phyloP scores from a whole-genome alignment of 164 flowering plant genomes.

The Dillenia turbinata region DNA sequence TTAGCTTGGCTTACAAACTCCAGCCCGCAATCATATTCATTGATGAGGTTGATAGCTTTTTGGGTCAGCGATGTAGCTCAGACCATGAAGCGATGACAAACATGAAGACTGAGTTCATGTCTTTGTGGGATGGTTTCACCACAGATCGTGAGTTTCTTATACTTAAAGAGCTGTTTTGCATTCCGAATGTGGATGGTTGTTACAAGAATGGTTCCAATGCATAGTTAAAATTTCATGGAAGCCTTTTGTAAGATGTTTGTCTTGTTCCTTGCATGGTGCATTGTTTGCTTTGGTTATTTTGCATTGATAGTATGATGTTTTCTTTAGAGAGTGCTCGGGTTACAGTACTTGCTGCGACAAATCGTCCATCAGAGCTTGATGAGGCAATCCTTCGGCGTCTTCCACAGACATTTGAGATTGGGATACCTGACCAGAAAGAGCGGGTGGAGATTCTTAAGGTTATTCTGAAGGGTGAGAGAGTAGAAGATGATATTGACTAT shows the following conservation, averaged over 20 bases:
- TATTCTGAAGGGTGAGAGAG: conserved; percentile 72
- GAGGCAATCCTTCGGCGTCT: conserved; percentile 97
- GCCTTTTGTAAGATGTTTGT: too few relatives aligned
- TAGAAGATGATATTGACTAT: conserved; percentile 63
- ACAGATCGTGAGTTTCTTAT: conserved; percentile 69
- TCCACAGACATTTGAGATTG: conserved; percentile 95
- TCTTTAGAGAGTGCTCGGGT: conserved; percentile 77
- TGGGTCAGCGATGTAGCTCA: conserved; percentile 74
- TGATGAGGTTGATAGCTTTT: conserved; percentile 89
- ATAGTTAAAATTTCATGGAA: too few relatives aligned
- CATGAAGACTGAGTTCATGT: conserved; percentile 97
- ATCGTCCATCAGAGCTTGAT: conserved; percentile 97
- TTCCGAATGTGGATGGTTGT: too few relatives aligned
- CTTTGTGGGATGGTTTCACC: conserved; percentile 95
- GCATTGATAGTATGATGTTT: too few relatives aligned
- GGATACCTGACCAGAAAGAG: conserved; percentile 70
- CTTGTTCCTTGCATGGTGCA: too few relatives aligned
- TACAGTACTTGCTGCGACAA: conserved; percentile 98
- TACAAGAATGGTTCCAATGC: too few relatives aligned
- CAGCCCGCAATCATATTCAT: conserved; percentile 91
- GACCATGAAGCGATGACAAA: conserved; percentile 78
- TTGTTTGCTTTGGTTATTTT: too few relatives aligned
- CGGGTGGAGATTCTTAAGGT: conserved; percentile 82
- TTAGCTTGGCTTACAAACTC: conserved; percentile 84
- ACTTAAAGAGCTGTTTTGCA: too few relatives aligned